Conservation (phyloP, 805 yeast species). For the Yarrowia bubula region DNA sequence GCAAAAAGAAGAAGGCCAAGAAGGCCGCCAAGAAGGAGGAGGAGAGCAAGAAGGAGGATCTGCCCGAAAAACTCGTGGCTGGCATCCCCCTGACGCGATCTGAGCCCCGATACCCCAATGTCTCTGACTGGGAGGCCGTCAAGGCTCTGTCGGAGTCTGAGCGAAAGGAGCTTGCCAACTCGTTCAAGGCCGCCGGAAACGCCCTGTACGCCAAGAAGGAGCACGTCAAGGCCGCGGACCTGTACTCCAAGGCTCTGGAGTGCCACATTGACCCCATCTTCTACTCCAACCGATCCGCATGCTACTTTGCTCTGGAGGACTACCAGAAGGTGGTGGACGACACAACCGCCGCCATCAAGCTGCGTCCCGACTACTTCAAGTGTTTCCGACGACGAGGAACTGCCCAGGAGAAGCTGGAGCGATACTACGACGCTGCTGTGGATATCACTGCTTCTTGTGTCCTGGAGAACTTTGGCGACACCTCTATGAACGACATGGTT, state of each 20-base stretch:
- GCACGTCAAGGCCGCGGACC: constrained; percentile 71
- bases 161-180: constrained; percentile 56
- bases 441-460: constrained; percentile 88
- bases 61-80: constrained; percentile 29
- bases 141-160: constrained; percentile 32
- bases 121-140: constrained; percentile 35
- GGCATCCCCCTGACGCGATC: constrained; percentile 28
- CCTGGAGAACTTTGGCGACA: constrained; percentile 77
- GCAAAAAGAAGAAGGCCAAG: constrained; percentile 39
- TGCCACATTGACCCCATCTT: constrained; percentile 81
- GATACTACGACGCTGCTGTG: constrained; percentile 79
- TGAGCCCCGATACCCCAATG: constrained; percentile 40
- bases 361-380: constrained; percentile 88
- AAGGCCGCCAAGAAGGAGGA: constrained; percentile 30
- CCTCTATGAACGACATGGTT: constrained; percentile 71
- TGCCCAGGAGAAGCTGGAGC: constrained; percentile 79
- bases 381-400: constrained; percentile 91
- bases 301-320: constrained; percentile 78
- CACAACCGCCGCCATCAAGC: constrained; percentile 77
- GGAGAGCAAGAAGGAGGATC: constrained; percentile 24
- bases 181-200: constrained; percentile 89
- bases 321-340: constrained; percentile 84
- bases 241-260: constrained; percentile 73
- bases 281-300: constrained; percentile 95
- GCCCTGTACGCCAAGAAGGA: constrained; percentile 66